Evolutionary conservation across 2,329 filamentous ascomycete species (phyloP), one percentile per base, ranked within the genome.

Genomic region (Didymella pomorum): DNA sequence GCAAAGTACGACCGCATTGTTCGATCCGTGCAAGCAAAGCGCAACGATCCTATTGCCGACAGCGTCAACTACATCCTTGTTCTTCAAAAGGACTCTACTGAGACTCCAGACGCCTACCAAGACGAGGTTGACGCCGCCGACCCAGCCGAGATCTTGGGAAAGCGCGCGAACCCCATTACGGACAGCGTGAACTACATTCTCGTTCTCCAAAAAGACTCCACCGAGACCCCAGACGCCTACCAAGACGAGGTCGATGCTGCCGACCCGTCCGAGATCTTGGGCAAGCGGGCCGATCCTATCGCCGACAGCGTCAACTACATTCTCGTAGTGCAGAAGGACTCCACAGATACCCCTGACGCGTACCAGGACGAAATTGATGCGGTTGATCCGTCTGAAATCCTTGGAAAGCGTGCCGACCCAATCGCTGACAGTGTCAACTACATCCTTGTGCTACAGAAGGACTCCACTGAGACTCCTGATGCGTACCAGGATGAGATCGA

Each of bases 181-280:
- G 39, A 42, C 12, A 42, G 39, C 20, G 39, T 42, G 9, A 42
- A 42, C 39, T 42, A 42, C 39, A 42, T 42, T 25, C 39, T 42
- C 10, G 39, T 42, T 21, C 1, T 42, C 11, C 39, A 42, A 12
- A 42, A 42, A 16, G 39, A 42, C 4, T 23, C 39, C 1, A 25
- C 10, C 10, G 39, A 16, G 4, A 42, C 20, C 6, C 39, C 39
- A 2, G 39, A 42, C 7, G 39, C 39, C 5, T 42, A 42, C 21
- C 39, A 42, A 9, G 39, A 42, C 6, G 39, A 42, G 18, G 39
- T 42, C 5, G 39, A 42, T 25, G 39, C 39, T 7, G 39, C 39
- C 11, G 8, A 23, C 16, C 39, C 39, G 7, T 20, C 21, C 2
- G 39, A 23, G 3, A 7, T 42, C 2, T 12, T 42, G 10, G 39